These are phyloP conservation scores for Capsicum chinense DNA, from an alignment of 257 asterid species.

Conservation along the genomic window DNA sequence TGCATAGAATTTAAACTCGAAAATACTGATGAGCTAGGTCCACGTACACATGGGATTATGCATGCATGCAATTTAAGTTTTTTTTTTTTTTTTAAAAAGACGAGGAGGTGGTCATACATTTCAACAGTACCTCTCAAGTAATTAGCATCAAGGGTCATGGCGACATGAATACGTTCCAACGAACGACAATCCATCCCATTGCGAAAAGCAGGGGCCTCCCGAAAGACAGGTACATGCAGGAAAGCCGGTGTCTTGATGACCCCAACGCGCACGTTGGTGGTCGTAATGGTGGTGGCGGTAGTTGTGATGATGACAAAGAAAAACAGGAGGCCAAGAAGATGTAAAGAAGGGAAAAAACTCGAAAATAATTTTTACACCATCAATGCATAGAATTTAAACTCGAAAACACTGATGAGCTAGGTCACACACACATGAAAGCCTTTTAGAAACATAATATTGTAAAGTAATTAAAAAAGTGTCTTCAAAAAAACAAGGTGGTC, in stretches of 20 bases:
- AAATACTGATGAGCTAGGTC: too few species aligned
- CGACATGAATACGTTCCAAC: constrained; percentile 46
- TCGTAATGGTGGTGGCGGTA: not conserved
- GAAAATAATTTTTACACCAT: too few species aligned
- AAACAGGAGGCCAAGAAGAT: constrained; percentile 61
- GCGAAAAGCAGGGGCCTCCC: constrained; percentile 72
- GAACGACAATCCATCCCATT: constrained; percentile 52
- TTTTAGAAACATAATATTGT: too few species aligned
- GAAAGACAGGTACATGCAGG: constrained; percentile 44
- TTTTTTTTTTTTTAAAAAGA: too few species aligned
- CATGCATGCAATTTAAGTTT: too few species aligned
- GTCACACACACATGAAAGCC: too few species aligned
- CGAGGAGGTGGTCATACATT: not conserved
- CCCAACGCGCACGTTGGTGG: constrained; percentile 13
- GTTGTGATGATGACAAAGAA: constrained; percentile 32
- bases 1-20: too few species aligned
- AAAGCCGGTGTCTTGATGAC: not conserved
- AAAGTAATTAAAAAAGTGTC: too few species aligned
- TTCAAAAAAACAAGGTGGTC: too few species aligned
- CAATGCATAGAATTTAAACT: too few species aligned
- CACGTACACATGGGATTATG: too few species aligned
- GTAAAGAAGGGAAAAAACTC: constrained; percentile 23
- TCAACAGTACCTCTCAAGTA: constrained; percentile 59
- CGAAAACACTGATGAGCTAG: too few species aligned
- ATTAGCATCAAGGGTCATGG: constrained; percentile 76